Base-by-base conservation (phyloP, 2,329 filamentous ascomycete species). In the Cyphellophora europaea region DNA sequence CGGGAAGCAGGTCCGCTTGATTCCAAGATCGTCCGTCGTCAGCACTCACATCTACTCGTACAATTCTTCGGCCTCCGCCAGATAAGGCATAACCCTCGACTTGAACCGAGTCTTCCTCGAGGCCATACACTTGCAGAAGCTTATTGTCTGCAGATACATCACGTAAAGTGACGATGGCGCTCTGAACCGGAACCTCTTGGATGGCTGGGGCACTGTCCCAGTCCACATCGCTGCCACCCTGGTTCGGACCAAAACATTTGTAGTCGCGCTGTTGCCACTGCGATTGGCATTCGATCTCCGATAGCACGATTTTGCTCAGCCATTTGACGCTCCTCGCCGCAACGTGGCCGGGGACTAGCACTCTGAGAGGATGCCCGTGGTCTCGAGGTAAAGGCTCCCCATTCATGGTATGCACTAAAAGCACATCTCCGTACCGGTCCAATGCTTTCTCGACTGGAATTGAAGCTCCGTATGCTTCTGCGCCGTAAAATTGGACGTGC, bases 101-200 rank as follows among this genome's bases (percentile, higher is more conserved):
- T 18, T 38, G 27, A 15, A 55, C 41, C 5, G 41, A 30, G 25
- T 53, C 44, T 19, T 44, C 38, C 29, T 50, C 36, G 4, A 45
- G 30, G n/a, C 42, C 39, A 10, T 46, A 38, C 25, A 45, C 43
- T 25, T 42, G 29, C 28, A 44, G 19, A 13, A 34, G 27, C 12
- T 13, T 33, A n/a, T 30, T 30, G 15, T 28, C 30, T 5, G 34
- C 19, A 14, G 8, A 16, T 34, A 31, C 28, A 12, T 34, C 19
- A 10, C 41, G 40, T 11, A 57, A 41, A 5, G 45, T 37, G 2
- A 77, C 80, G 35, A 82, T 77, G 32, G 78, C 78, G 38, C 73
- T 78, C 18, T 77, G 79, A n/a, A 83, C 69, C 2, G 78, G 75
- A 61, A 80, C 71, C 47, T 81, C 77, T 45, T 82, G 77, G 19